Conservation (phyloP, 2,329 filamentous ascomycete species). For the Aurifilum marmelostoma region DNA sequence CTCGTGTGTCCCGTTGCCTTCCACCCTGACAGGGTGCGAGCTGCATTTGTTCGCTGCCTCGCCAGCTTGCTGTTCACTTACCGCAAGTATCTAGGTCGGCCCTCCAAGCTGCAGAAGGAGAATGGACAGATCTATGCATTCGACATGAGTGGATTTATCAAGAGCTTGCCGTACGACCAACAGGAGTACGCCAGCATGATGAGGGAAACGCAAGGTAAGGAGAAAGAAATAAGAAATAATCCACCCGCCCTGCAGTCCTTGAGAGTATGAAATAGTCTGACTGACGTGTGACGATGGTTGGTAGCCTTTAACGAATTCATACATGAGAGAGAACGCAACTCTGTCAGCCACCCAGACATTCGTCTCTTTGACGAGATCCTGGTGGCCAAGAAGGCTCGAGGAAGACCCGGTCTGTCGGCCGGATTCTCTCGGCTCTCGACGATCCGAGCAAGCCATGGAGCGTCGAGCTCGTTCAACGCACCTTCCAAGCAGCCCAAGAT, state of each 20-base stretch:
- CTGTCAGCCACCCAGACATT: conserved; percentile 65
- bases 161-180: conserved; percentile 66
- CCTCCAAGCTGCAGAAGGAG: conserved; percentile 62
- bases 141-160: conserved; percentile 68
- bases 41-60: conserved; percentile 66
- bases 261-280: not conserved
- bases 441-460: conserved; percentile 59
- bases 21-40: conserved; percentile 62
- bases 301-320: conserved; percentile 81
- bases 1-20: conserved; percentile 68
- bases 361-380: conserved; percentile 85
- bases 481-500: conserved; percentile 45
- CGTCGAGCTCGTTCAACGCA: conserved; percentile 45
- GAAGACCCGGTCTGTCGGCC: conserved; percentile 66
- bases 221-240: too few relatives aligned
- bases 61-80: conserved; percentile 70
- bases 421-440: conserved; percentile 66
- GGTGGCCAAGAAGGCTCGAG: conserved; percentile 72
- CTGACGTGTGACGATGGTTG: conserved; percentile 35
- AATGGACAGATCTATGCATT: conserved; percentile 65
- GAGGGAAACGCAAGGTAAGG: conserved; percentile 67
- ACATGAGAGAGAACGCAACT: conserved; percentile 73
- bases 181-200: conserved; percentile 67
- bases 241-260: not conserved
- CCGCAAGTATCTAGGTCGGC: conserved; percentile 64